Evolutionary conservation across 2,329 filamentous ascomycete genomes (phyloP).

Genomic region (Colletotrichum caudatum): DNA sequence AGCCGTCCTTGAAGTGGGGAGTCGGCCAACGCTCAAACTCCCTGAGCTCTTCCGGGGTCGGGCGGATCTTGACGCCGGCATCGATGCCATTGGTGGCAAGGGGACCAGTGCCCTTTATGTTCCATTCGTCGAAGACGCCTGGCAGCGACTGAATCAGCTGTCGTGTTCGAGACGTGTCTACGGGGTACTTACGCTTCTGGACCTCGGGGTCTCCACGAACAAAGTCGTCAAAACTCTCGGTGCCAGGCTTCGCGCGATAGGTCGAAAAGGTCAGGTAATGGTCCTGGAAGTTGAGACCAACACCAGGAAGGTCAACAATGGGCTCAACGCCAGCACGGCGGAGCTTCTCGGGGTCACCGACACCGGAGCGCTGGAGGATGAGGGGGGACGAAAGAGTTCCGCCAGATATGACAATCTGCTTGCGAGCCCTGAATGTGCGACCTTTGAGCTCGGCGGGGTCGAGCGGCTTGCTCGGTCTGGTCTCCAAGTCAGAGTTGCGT

Average conservation of each 20-base stretch:
- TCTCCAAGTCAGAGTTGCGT: constrained; percentile 34
- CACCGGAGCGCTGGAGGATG: constrained; percentile 80
- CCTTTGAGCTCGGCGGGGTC: constrained; percentile 63
- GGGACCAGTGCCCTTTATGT: constrained; percentile 81
- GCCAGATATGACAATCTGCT: constrained; percentile 79
- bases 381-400: constrained; percentile 80
- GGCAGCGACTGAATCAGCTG: constrained; percentile 20
- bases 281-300: constrained; percentile 82
- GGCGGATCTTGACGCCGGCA: constrained; percentile 82
- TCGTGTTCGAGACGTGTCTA: neutral
- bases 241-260: constrained; percentile 79
- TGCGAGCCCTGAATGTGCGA: constrained; percentile 73
- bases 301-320: constrained; percentile 77
- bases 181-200: constrained; percentile 68
- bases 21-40: constrained; percentile 80
- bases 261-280: constrained; percentile 79
- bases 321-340: constrained; percentile 75
- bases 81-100: constrained; percentile 84
- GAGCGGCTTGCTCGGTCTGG: constrained; percentile 73
- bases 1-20: constrained; percentile 78
- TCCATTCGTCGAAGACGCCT: constrained; percentile 81
- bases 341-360: constrained; percentile 80
- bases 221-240: constrained; percentile 86
- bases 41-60: constrained; percentile 74
- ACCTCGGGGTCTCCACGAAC: constrained; percentile 78